Evolutionary conservation across 176 grass and related monocot genomes (phyloP).

Genomic region (Oryza brachyantha): DNA sequence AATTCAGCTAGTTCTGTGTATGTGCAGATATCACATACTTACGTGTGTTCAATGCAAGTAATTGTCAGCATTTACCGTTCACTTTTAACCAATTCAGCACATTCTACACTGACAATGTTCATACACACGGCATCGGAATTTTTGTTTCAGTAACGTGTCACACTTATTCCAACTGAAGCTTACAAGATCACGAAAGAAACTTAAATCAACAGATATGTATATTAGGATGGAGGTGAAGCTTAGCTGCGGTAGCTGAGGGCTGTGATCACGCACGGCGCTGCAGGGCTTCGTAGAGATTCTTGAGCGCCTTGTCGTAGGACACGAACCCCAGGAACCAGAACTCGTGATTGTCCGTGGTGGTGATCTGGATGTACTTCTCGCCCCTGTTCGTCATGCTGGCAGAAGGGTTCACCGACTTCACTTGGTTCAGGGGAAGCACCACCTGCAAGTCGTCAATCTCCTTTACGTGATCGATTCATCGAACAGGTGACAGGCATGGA

Average conservation of each 20-base stretch:
- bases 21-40: neutral
- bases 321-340: conserved; percentile 99
- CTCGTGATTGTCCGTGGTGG: conserved; percentile 59
- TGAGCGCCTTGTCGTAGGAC: conserved; percentile 77
- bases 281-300: conserved; percentile 56
- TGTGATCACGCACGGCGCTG: conserved; percentile 1
- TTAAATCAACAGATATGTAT: neutral
- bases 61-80: neutral
- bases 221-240: neutral
- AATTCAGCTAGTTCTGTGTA: neutral
- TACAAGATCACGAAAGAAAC: neutral
- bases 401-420: conserved; percentile 63
- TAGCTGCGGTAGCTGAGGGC: neutral
- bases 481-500: neutral
- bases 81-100: neutral
- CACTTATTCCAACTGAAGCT: neutral
- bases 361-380: conserved; percentile 79
- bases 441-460: conserved; percentile 35
- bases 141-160: neutral
- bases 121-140: neutral
- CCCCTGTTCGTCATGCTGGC: conserved; percentile 43
- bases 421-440: conserved; percentile 53
- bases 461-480: neutral
- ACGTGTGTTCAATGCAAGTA: no score
- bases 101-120: neutral